Base-by-base conservation (phyloP, 495 filamentous ascomycete species). In the Neurospora tetraspora region DNA sequence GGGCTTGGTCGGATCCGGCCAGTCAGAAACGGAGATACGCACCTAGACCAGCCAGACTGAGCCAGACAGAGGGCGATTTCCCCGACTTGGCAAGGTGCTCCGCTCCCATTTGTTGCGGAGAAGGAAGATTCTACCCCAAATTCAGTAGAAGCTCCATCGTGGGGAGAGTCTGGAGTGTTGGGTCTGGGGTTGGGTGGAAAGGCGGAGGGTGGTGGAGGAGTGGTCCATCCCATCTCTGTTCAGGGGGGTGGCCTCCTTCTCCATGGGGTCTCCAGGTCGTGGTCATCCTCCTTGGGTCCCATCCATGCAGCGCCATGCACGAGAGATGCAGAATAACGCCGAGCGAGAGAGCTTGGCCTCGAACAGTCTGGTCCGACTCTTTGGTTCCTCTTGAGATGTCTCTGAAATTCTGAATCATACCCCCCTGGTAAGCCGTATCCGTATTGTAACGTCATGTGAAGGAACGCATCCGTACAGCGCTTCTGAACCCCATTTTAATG, bases 21-120 rank as follows among this genome's bases (percentile, higher is more conserved):
- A 79, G 18, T 78, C 77, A 80, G 53, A 20, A 61, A 69, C 70
- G 68, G 69, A 71, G 68, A 71, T 18, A 4, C 27, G 27, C 53
- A 65, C 53, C 53, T 18, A 65, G 53, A 65, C 53, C 53, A 65
- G 27, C 27, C 53, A 65, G 53, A 65, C 53, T 7, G 68, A 75
- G 73, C 71, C 74, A 72, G 73, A 73, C 77, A 71, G 72, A 43
- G 36, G 69, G 70, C 77, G 68, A 79, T 75, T 77, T 72, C 70
- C 74, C 77, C 77, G 74, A 75, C 77, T 78, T 79, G 77, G 78
- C 75, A 77, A 73, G 74, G 65, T 69, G 68, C 31, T 71, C 74
- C 27, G 0, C 53, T 65, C 53, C 27, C 53, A 65, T 61, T 31
- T 61, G 53, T 61, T 61, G 53, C 47, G 47, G 47, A 59, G 47